These are phyloP conservation scores for Poterioochromonas sp. DNA, from an alignment of 352 stramenopile species.

Conservation along the genomic window DNA sequence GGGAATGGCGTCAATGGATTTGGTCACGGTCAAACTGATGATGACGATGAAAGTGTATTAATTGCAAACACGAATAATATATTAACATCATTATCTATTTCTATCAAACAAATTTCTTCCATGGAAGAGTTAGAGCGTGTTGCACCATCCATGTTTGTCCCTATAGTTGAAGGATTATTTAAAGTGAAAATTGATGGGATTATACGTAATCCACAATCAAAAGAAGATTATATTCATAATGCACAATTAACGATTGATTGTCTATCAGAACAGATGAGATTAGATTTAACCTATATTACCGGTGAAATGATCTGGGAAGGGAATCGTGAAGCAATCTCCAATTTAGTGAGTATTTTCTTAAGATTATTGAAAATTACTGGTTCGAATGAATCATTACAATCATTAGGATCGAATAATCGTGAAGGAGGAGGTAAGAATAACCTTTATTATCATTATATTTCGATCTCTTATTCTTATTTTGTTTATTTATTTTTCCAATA, in stretches of 20 bases:
- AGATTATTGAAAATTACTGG: background rate
- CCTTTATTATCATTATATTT: background rate
- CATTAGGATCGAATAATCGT: background rate
- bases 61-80: background rate
- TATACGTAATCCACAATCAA: background rate
- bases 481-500: background rate
- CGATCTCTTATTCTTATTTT: background rate
- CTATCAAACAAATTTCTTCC: background rate
- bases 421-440: background rate
- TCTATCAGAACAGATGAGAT: background rate
- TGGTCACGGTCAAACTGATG: no score
- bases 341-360: conserved; percentile 22
- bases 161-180: conserved; percentile 19
- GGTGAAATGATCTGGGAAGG: conserved; percentile 4
- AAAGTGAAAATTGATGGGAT: background rate
- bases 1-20: no score
- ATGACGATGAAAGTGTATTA: background rate
- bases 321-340: background rate
- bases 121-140: conserved; percentile 9
- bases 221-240: conserved; percentile 24
- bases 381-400: background rate
- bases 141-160: conserved; percentile 2
- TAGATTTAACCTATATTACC: conserved; percentile 15
- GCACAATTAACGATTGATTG: conserved; percentile 16
- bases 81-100: background rate